These are phyloP conservation scores for Bretschneidera sinensis DNA, from an alignment of 345 rosid species.

Conservation along the genomic window DNA sequence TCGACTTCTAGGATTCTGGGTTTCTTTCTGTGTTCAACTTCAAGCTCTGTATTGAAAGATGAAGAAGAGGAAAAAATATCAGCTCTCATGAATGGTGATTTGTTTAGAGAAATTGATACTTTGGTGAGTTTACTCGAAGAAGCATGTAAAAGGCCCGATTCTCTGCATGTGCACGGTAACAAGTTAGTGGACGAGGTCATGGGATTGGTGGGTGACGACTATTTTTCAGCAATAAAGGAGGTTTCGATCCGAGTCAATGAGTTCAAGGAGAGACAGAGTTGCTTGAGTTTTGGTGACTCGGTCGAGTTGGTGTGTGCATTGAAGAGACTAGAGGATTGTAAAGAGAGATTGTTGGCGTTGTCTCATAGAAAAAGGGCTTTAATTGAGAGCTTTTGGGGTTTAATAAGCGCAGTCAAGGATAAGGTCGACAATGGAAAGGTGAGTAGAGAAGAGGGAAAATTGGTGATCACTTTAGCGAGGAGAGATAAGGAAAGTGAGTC, in stretches of 20 bases:
- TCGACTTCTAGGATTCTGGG: constrained; percentile 65
- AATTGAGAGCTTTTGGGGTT: constrained; percentile 48
- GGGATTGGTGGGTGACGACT: constrained; percentile 52
- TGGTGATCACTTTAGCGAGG: constrained; percentile 18
- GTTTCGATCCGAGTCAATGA: constrained; percentile 48
- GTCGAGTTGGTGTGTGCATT: constrained; percentile 60
- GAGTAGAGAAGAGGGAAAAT: constrained; percentile 19
- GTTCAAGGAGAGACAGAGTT: constrained; percentile 45
- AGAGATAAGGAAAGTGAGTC: constrained; percentile 36
- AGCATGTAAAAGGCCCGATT: constrained; percentile 44
- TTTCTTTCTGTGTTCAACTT: constrained; percentile 53
- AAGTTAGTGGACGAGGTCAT: constrained; percentile 35
- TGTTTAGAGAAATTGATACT: constrained; percentile 52
- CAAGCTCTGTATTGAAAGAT: constrained; percentile 44
- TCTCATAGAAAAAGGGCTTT: constrained; percentile 34
- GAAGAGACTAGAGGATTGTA: constrained; percentile 47
- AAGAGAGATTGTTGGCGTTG: constrained; percentile 36
- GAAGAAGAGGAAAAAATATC: constrained; percentile 46
- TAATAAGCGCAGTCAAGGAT: constrained; percentile 39
- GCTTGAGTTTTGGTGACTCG: constrained; percentile 53
- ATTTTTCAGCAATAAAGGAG: constrained; percentile 46
- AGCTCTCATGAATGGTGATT: constrained; percentile 36
- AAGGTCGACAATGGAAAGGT: constrained; percentile 17
- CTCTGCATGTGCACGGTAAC: constrained; percentile 27
- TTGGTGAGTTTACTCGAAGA: constrained; percentile 51